Evolutionary conservation across 768 basidiomycete species (phyloP), one percentile per base, ranked within the genome.

Genomic region (Pulveroboletus sp.): DNA sequence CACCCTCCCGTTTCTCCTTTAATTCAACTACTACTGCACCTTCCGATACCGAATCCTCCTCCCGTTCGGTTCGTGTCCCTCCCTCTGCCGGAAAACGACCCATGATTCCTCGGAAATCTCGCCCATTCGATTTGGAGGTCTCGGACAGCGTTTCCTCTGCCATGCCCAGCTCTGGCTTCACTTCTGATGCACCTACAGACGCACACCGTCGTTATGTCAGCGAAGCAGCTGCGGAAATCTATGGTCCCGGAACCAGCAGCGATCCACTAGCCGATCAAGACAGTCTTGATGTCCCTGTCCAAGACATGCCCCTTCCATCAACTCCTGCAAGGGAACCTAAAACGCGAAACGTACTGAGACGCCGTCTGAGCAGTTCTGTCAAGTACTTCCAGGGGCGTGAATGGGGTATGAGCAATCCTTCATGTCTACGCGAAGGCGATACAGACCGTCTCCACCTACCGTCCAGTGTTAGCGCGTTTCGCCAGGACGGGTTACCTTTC

Each of bases 271-370:
- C 51, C 0, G 58, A 49, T 41, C 57, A 58, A 46, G 54, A 61
- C 27, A 51, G 51, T 39, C 18, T 55, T 15, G 56, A 55, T 27
- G 30, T 36, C 6, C 50, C 43, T 2, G 10, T 7, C 18, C 55
- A 32, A 53, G 53, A 55, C 43, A 37, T 27, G 12, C 28, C 39
- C 2, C 31, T 32, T 37, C 21, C 46, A 15, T 15, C 30, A 4
- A 11, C 43, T 42, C 54, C 45, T 21, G 53, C 37, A 36, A 52
- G 42, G 38, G 58, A 56, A 18, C 45, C 46, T 27, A 68, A 47
- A 50, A 55, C 52, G 11, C 68, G 68, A 15, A 68, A 68, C 49
- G 64, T 70, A 0, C 49, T 68, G n/a, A 57, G 64, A 56, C 69
- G 67, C 37, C 65, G 62, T 6, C 62, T 62, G 2, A 68, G 67